These are phyloP conservation scores for Plasmopara viticola DNA, from an alignment of 352 stramenopile genomes.

Conservation along the genomic window DNA sequence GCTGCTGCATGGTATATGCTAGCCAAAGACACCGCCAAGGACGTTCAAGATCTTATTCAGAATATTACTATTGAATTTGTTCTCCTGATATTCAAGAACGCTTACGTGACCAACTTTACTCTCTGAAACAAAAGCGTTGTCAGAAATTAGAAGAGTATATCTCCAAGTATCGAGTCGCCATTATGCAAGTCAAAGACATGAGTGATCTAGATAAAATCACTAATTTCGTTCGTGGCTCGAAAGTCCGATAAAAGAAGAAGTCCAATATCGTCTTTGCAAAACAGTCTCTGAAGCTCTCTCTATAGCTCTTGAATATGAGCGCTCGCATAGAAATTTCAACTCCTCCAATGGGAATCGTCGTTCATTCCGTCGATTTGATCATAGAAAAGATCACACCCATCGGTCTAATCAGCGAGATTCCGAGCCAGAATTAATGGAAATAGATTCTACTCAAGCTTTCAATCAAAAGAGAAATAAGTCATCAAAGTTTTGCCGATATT, in stretches of 20 bases:
- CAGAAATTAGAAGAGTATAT: not conserved
- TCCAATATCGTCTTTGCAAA: not conserved
- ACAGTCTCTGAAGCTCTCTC: not conserved
- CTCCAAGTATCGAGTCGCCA: not conserved
- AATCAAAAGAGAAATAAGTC: not conserved
- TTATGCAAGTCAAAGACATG: constrained; percentile 1
- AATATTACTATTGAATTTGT: not conserved
- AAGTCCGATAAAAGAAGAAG: not conserved
- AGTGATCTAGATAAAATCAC: not conserved
- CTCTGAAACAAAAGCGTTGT: not conserved
- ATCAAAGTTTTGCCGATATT: not conserved
- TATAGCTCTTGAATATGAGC: not conserved
- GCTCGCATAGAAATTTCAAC: not conserved
- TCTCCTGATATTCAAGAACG: constrained; percentile 1
- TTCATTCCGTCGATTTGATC: no score
- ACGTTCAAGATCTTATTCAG: not conserved
- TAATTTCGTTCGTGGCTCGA: not conserved
- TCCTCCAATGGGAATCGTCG: not conserved
- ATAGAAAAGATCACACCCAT: no score
- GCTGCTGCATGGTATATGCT: not conserved
- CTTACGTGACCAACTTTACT: not conserved
- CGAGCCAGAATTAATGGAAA: not conserved
- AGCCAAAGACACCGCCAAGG: not conserved
- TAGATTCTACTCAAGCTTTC: not conserved
- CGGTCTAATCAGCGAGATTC: not conserved